Evolutionary conservation across 164 flowering plant genomes (phyloP), one percentile per base, ranked within the genome.

Genomic region (Stephania japonica): DNA sequence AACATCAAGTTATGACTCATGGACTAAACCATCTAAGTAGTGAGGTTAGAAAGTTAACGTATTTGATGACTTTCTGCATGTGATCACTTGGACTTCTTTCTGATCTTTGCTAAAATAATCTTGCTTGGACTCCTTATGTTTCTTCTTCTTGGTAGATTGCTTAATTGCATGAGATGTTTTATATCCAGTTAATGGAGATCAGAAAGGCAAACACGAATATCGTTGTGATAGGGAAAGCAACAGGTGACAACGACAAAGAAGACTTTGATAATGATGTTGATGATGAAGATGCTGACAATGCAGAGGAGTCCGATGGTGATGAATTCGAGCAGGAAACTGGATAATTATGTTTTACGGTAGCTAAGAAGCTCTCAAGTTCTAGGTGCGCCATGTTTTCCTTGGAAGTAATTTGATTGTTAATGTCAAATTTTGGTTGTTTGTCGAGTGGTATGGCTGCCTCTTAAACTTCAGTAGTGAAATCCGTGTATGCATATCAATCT

Each of bases 281-380:
- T 38, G 99, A 96, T 53, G 98, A 95, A 75, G 98, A 90, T 75
- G 90, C 85, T 16, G 98, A 91, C 80, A 87, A 95, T 78, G 97
- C 85, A 41, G 99, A 95, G 65, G 99, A 95, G 79, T 89, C 98
- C 6, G 98, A 96, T 47, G 99, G 92, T 25, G 97, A 91, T 68
- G 99, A 96, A 23, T 91, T 96, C 78, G 98, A 93, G 83, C 97
- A 96, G 78, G 98, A 96, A 85, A 87, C 97, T 50, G 83, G 88
- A 71, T 93, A 79, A 89, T 65, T 41, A n/a, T 63, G 19, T 19
- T 19, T 62, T 24, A 18, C 26, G 42, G 64, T 42, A 73, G 21
- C 16, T 5, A 32, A 27, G 4, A 23, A 24, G 0, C 32, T 64
- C 67, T 44, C 19, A 25, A 10, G 24, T 23, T 12, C 38, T 26